A percentile compares a stretch with the other conserved stretches of the same genome.
Evolutionary conservation across 1,284 basidiomycete genomes (phyloP).

Genomic region (Puccinia hordei): DNA sequence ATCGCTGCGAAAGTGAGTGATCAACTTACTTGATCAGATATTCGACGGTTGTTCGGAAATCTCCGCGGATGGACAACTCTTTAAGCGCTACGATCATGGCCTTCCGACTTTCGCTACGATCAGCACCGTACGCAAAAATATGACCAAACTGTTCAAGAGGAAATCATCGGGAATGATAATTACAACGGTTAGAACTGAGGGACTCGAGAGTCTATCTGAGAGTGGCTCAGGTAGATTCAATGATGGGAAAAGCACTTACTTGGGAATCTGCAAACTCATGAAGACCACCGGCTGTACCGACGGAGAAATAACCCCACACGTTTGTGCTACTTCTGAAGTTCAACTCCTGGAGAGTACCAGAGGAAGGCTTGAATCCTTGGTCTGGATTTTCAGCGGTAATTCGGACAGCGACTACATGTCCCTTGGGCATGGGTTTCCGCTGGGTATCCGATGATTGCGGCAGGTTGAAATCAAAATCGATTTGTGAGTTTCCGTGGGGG

Average conservation of each 20-base stretch:
- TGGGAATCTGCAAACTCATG: constrained; percentile 82
- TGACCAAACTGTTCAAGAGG: constrained; percentile 82
- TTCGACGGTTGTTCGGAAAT: constrained; percentile 98
- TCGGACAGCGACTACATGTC: constrained; percentile 97
- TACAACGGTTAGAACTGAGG: neutral
- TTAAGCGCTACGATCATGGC: constrained; percentile 99
- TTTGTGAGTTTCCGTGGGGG: constrained; percentile 80
- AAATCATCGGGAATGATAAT: neutral
- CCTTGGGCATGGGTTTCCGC: constrained; percentile 93
- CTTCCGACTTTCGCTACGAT: constrained; percentile 91
- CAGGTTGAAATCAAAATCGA: constrained; percentile 93
- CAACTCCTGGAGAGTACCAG: constrained; percentile 92
- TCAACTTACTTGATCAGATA: constrained; percentile 64
- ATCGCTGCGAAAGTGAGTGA: neutral
- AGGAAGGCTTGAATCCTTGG: constrained; percentile 99
- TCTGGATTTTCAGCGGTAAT: constrained; percentile 99
- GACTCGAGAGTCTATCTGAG: neutral
- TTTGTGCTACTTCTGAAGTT: constrained; percentile 99
- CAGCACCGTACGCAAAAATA: constrained; percentile 98
- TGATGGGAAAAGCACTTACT: constrained; percentile 35
- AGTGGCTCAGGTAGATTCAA: neutral
- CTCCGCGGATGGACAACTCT: constrained; percentile 96
- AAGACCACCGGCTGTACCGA: constrained; percentile 88
- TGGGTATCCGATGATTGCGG: constrained; percentile 84
- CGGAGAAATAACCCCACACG: constrained; percentile 99